Evolutionary conservation across 2,329 filamentous ascomycete genomes (phyloP).

Genomic region (Whalleya microplaca): DNA sequence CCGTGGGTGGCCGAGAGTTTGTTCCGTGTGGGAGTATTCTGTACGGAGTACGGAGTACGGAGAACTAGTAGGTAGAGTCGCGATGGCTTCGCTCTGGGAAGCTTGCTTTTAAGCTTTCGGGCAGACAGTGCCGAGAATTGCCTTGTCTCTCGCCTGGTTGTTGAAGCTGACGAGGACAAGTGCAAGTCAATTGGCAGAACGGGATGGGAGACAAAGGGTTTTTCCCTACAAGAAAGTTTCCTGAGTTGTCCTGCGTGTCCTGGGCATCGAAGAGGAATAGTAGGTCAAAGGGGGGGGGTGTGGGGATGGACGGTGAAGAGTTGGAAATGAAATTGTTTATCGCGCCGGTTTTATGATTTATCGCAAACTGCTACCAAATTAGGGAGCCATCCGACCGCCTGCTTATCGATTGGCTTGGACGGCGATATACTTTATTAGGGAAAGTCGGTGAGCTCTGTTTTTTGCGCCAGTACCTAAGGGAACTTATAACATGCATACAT

Average conservation of each 20-base stretch:
- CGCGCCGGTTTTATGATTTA: not conserved
- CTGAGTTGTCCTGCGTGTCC: no score
- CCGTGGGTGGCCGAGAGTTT: no score
- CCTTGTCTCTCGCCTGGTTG: not conserved
- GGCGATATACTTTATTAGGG: not conserved
- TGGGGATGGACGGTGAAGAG: conserved; percentile 31
- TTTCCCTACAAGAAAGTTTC: conserved; percentile 1
- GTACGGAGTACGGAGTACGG: no score
- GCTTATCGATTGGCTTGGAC: not conserved
- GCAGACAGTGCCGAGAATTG: not conserved
- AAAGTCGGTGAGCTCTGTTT: not conserved
- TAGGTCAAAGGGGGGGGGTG: conserved; percentile 8
- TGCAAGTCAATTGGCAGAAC: conserved; percentile 9
- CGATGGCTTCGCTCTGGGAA: no score
- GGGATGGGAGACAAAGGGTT: conserved; percentile 8
- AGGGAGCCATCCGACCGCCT: not conserved
- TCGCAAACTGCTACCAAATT: not conserved
- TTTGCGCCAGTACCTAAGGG: not conserved
- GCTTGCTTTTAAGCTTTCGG: no score
- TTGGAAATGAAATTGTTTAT: conserved; percentile 27
- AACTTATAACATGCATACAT: no score
- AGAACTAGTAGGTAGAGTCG: not conserved
- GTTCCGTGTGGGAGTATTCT: no score
- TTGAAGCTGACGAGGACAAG: conserved; percentile 2
- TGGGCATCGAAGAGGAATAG: conserved; percentile 12